Base-by-base conservation (phyloP, 75 land plant genomes). In the Cupressus sempervirens region DNA sequence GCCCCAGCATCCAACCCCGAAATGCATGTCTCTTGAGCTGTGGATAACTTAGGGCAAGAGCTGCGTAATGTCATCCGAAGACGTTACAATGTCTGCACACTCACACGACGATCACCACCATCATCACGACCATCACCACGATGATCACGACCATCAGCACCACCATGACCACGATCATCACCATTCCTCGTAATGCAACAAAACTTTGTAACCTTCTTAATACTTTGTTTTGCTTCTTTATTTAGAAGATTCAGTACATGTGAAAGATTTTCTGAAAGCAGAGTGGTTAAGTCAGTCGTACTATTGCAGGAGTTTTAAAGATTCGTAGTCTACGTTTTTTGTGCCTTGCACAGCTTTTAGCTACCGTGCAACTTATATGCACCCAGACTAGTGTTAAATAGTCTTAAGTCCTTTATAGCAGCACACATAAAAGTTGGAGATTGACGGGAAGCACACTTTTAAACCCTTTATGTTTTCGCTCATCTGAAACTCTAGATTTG, bases 31-130 rank as follows among this genome's bases (percentile, higher is more conserved):
- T 58, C 9, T 20, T 23, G 1, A 23, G 23, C 67, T 23, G 67
- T 23, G 67, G n/a, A 62, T 43, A 43, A 43, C 45, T 8, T 20
- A 62, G 7, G 67, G 3, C 7, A 23, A 62, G 67, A 20, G 81
- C 36, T 81, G n/a, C 30, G 4, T 83, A 75, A 92, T 92, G 94
- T 88, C 94, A 14, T 89, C 92, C 16, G 86, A 88, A 23, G 91
- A 89, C 87, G 67, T 70, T 23, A 45, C 45, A 50, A 86, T 30
- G 88, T 41, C 89, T 76, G 77, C 77, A 13, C 67, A 62, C 67
- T 35, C 77, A 14, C 86, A 85, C 34, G 86, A 88, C 58, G 86
- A 89, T 68, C 74, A 89, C 52, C 84, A 88, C 77, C 82, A 80
- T 18, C 84, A 88, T 76, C 46, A 85, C 38, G 87, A 90, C 30